Base-by-base conservation (phyloP, 1,284 basidiomycete species). In the Vanrija sp. region DNA sequence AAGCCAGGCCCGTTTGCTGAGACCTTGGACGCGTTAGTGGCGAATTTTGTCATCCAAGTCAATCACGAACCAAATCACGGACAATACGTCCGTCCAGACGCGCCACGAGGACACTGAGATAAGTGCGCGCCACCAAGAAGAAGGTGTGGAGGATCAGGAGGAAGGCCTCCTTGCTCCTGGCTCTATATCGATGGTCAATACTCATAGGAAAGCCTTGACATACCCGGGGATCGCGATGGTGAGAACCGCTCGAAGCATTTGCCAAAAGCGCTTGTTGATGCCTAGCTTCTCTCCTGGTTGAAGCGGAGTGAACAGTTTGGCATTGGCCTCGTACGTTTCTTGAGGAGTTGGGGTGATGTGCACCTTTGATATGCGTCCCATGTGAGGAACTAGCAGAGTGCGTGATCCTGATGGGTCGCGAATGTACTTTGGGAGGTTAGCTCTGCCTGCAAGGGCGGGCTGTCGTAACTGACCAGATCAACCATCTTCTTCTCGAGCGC, bases 81-180 rank as follows among this genome's bases (percentile, higher is more conserved):
- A 96, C 94, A 62, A 98, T 90, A 38, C 84, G 79, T 10, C 95
- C 94, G 69, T 98, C 94, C 10, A 98, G 80, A 44, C 84, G 82
- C 0, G 94, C 95, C 0, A 97, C 94, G 5, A 85, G 82, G 3
- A 97, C 84, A 64, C 88, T 91, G 35, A 96, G 80, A 2, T 91
- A 82, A 0, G 95, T 97, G 42, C 95, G 79, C 39, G 90, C 76
- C 2, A 98, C 82, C 47, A 98, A 82, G 77, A 98, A 97, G 61
- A 82, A 84, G 0, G 90, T 92, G 74, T 98, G 93, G 0, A 88
- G 75, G 4, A 84, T 68, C 16, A 98, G 80, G 36, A 97, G 80
- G 41, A 86, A 79, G 0, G 86, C 81, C 68, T 97, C 92, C 63
- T 87, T 88, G 4, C 86, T 85, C 10, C 64, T 83, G 80, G 18